Conservation (phyloP, 1,139 yeast genomes). For the Blastobotrys capitulatus region DNA sequence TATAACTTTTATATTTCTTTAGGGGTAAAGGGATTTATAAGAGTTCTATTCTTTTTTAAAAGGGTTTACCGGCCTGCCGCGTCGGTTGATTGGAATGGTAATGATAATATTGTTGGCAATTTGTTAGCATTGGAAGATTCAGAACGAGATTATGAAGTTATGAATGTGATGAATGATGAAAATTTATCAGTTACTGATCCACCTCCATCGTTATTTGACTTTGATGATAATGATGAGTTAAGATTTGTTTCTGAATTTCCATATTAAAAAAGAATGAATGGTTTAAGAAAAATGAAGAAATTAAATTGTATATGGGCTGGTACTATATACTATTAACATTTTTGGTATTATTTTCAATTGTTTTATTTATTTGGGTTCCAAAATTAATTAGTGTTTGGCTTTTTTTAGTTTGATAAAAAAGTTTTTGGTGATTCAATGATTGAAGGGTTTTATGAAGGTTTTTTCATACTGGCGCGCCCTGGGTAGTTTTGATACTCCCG, state of each 20-base stretch:
- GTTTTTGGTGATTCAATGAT: too few relatives aligned
- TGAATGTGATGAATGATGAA: background rate
- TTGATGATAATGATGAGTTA: background rate
- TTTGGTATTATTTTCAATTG: background rate
- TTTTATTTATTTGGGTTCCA: background rate
- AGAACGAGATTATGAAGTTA: background rate
- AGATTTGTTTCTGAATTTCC: background rate
- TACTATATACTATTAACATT: background rate
- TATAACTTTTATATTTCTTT: background rate
- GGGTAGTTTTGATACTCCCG: too few relatives aligned
- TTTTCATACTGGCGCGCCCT: too few relatives aligned
- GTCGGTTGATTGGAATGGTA: slow-evolving; percentile 24
- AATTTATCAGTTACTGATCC: background rate
- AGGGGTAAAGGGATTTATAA: background rate
- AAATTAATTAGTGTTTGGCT: too few relatives aligned
- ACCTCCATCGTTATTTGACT: background rate
- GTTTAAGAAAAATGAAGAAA: background rate
- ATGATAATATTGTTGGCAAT: background rate
- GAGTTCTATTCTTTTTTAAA: background rate
- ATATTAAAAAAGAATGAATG: background rate
- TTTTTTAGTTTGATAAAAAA: too few relatives aligned
- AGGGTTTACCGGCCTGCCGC: slow-evolving; percentile 36
- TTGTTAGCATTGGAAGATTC: background rate
- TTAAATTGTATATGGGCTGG: background rate
- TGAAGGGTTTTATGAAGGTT: too few relatives aligned